Percentiles rank a stretch among this genome's conserved stretches.
These are phyloP conservation scores for Peniophora sp. DNA, from an alignment of 1,284 basidiomycete species.

Conservation along the genomic window DNA sequence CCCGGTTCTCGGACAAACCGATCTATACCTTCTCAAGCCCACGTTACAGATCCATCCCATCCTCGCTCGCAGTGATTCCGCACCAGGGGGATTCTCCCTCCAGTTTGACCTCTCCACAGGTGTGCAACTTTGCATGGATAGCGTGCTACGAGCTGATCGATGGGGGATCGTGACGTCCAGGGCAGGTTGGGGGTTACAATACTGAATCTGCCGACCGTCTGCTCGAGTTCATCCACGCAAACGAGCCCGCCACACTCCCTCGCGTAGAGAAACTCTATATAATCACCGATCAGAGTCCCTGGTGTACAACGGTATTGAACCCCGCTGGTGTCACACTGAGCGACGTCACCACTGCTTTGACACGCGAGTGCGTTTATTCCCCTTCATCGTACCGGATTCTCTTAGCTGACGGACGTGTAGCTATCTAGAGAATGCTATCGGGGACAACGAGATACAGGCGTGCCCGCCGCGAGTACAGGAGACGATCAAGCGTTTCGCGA, in stretches of 20 bases:
- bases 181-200: conserved; percentile 54
- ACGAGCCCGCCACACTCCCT: conserved; percentile 73
- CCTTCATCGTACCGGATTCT: neutral
- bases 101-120: conserved; percentile 55
- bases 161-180: conserved; percentile 20
- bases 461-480: conserved; percentile 61
- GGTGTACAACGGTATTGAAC: conserved; percentile 73
- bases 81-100: conserved; percentile 49
- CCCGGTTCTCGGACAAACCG: conserved; percentile 65
- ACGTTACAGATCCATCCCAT: conserved; percentile 67
- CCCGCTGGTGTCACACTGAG: conserved; percentile 63
- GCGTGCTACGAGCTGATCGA: too few species aligned
- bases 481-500: conserved; percentile 44
- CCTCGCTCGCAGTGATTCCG: conserved; percentile 30
- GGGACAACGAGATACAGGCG: conserved; percentile 54
- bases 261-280: conserved; percentile 67
- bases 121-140: neutral
- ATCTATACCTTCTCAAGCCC: conserved; percentile 63
- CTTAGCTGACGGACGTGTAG: conserved; percentile 25
- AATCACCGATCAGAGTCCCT: conserved; percentile 65
- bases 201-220: conserved; percentile 50
- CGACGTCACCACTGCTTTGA: conserved; percentile 59
- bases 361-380: conserved; percentile 59
- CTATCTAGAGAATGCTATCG: conserved; percentile 59
- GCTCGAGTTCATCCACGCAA: conserved; percentile 40